phyloP scores from a whole-genome alignment of 495 filamentous ascomycete genomes.

The Articulospora tetracladia region DNA sequence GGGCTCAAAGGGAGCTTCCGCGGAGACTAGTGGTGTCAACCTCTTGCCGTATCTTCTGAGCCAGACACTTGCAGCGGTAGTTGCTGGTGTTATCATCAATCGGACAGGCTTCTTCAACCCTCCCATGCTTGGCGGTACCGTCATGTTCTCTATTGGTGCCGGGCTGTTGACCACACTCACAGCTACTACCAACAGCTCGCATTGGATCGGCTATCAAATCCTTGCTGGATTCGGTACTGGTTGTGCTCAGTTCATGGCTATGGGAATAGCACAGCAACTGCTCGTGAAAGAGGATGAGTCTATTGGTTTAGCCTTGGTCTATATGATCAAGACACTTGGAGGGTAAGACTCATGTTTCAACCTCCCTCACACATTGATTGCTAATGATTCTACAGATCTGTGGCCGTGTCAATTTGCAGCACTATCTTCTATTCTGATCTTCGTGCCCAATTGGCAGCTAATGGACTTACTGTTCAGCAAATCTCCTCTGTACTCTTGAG shows the following conservation, averaged over 20 bases:
- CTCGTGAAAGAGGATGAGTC: not conserved
- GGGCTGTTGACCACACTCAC: slow-evolving; percentile 20
- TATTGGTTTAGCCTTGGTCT: not conserved
- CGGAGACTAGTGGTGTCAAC: not conserved
- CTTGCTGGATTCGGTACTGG: slow-evolving; percentile 5
- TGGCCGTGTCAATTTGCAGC: not conserved
- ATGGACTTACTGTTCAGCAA: not conserved
- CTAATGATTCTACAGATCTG: not conserved
- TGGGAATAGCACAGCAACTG: not conserved
- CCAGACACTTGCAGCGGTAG: not conserved
- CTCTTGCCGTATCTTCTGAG: slow-evolving; percentile 5
- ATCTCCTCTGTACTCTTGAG: not conserved
- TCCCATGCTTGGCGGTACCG: slow-evolving; percentile 25
- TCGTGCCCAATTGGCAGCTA: not conserved
- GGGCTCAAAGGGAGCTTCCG: slow-evolving; percentile 33
- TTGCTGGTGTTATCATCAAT: not conserved
- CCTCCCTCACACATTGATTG: not conserved
- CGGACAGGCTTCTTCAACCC: slow-evolving; percentile 27
- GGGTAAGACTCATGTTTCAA: not conserved
- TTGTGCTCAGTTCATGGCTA: slow-evolving; percentile 14
- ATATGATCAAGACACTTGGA: not conserved
- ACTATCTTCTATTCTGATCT: not conserved
- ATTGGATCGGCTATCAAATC: slow-evolving; percentile 31
- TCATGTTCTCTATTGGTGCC: slow-evolving; percentile 47
- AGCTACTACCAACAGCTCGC: not conserved